Base-by-base conservation (phyloP, 805 yeast species). In the Yarrowia porcina region DNA sequence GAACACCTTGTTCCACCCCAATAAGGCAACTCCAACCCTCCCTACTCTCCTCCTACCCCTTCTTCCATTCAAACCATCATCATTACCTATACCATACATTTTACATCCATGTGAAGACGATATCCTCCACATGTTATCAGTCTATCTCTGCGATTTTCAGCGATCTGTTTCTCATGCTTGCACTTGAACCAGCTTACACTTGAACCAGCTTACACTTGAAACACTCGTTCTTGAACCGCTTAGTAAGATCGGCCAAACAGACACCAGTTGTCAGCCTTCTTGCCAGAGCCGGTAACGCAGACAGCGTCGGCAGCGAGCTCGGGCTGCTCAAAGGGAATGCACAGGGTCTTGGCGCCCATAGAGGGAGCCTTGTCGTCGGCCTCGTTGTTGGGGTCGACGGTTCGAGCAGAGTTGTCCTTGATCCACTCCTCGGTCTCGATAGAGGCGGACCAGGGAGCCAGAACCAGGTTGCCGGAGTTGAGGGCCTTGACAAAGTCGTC, bases 331-430 rank as follows among this genome's bases (percentile, higher is more conserved):
- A 86, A 86, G 68, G 99, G 99, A 75, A 92, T 92, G 83, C 99
- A 94, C 76, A 94, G 82, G 20, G 97, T 88, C 81, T 94, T 94
- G 68, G 99, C 99, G 73, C 99, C 99, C 99, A 94, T 94, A 60
- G 96, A 86, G 74, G 99, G 99, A 23, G 99, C 90, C 76, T 89
- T 88, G 73, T 94, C 98, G 74, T 94, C 99, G 75, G 89, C 97
- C 69, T 85, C 90, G 28, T 79, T 85, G 68, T 89, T 96, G 66
- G 88, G 93, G 73, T 87, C 88, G 73, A 86, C 84, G 76, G 82
- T 86, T 44, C 84, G 81, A 44, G 96, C 90, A 17, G 89, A 84
- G 47, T 90, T 80, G 52, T 92, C 97, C 82, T 96, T 94, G 77
- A 94, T 96, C 69, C 89, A 93, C 69, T 94, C 99, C 78, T 94